Percentiles rank a stretch among this genome's conserved stretches.
Conservation (phyloP, 768 basidiomycete species). For the Phallus indusiatus region DNA sequence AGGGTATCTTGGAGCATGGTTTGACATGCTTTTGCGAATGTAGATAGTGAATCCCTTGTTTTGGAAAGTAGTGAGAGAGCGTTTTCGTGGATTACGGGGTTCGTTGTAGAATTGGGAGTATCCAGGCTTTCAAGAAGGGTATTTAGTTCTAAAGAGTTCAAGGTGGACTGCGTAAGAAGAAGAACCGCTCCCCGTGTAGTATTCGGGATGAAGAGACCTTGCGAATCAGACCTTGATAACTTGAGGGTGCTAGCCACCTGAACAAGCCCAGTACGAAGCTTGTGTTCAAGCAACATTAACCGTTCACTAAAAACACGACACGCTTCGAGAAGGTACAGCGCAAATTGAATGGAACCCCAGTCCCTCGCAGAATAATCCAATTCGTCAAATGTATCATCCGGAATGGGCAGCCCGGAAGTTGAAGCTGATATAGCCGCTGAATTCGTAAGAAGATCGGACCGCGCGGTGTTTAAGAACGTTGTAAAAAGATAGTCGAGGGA, state of each 20-base stretch:
- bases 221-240: slow-evolving; percentile 43
- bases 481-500: slow-evolving; percentile 65
- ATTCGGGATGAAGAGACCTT: slow-evolving; percentile 45
- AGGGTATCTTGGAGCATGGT: slow-evolving; percentile 72
- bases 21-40: slow-evolving; percentile 69
- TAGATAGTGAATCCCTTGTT: slow-evolving; percentile 45
- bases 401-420: slow-evolving; percentile 47
- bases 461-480: slow-evolving; percentile 60
- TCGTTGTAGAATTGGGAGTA: slow-evolving; percentile 26
- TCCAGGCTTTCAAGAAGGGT: slow-evolving; percentile 47
- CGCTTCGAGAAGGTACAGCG: slow-evolving; percentile 75
- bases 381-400: slow-evolving; percentile 41
- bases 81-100: slow-evolving; percentile 16
- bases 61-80: slow-evolving; percentile 40
- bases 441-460: slow-evolving; percentile 29
- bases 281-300: slow-evolving; percentile 57
- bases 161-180: slow-evolving; percentile 70
- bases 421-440: slow-evolving; percentile 22
- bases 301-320: slow-evolving; percentile 66
- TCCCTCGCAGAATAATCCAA: slow-evolving; percentile 81
- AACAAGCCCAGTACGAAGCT: slow-evolving; percentile 47
- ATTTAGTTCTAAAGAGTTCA: slow-evolving; percentile 76
- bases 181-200: slow-evolving; percentile 59
- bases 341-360: slow-evolving; percentile 79
- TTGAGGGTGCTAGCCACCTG: slow-evolving; percentile 55